These are phyloP conservation scores for Cercophora samala DNA, from an alignment of 495 filamentous ascomycete genomes.

Conservation along the genomic window DNA sequence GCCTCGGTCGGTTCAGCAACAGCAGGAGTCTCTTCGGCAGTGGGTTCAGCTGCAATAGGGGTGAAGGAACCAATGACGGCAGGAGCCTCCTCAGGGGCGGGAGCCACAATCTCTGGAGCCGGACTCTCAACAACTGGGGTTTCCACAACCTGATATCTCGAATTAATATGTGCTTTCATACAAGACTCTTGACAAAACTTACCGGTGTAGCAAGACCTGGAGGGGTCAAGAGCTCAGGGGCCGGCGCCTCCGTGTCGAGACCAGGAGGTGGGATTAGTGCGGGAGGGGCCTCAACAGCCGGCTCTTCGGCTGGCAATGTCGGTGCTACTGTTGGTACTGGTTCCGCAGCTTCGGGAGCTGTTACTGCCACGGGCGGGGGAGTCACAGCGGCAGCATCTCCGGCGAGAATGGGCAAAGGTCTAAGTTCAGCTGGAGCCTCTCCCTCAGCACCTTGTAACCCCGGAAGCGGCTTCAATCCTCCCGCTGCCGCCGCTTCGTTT, in stretches of 20 bases:
- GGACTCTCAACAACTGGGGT: slow-evolving; percentile 1
- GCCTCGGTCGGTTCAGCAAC: background rate
- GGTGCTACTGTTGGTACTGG: slow-evolving; percentile 3
- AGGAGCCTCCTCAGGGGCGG: background rate
- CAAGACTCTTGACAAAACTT: background rate
- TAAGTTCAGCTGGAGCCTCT: slow-evolving; percentile 14
- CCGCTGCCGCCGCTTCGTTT: slow-evolving; percentile 14
- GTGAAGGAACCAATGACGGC: slow-evolving; percentile 1
- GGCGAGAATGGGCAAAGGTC: slow-evolving; percentile 25
- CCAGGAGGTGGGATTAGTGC: slow-evolving; percentile 15
- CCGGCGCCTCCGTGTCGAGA: background rate
- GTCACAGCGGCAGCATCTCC: slow-evolving; percentile 3
- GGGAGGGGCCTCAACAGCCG: slow-evolving; percentile 5
- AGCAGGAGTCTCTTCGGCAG: background rate
- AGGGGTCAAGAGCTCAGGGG: slow-evolving; percentile 15
- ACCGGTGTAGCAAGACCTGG: slow-evolving; percentile 21
- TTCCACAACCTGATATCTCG: background rate
- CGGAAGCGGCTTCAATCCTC: slow-evolving; percentile 23
- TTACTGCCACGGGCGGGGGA: slow-evolving; percentile 4
- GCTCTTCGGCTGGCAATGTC: slow-evolving; percentile 9
- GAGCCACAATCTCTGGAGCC: background rate
- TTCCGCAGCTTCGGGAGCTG: slow-evolving; percentile 1
- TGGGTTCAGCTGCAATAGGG: background rate
- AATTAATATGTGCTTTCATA: background rate
- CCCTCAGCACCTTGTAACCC: slow-evolving; percentile 20